Conservation (phyloP, 1,139 yeast genomes). For the Tardiomyces blankii region DNA sequence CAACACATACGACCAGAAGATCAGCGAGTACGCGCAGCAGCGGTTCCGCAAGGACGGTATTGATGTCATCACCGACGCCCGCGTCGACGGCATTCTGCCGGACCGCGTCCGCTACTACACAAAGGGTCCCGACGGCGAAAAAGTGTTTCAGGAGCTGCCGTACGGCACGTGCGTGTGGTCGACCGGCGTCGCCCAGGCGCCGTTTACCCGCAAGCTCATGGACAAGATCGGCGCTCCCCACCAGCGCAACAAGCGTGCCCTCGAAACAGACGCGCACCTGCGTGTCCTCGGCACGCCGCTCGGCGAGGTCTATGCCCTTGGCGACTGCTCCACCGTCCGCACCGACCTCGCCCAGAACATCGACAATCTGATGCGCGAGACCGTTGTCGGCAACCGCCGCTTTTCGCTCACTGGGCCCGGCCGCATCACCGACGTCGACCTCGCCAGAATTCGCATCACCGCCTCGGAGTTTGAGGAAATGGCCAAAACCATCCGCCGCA, state of each 20-base stretch:
- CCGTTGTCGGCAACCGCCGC: constrained; percentile 12
- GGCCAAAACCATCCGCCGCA: constrained; percentile 32
- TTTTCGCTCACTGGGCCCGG: constrained; percentile 11
- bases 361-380: constrained; percentile 25
- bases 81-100: constrained; percentile 43
- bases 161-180: constrained; percentile 59
- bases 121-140: constrained; percentile 26
- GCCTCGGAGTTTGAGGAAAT: constrained; percentile 37
- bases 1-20: constrained; percentile 51
- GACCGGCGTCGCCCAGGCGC: constrained; percentile 54
- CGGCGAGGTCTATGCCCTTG: constrained; percentile 57
- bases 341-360: constrained; percentile 46
- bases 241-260: constrained; percentile 48
- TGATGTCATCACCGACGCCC: constrained; percentile 47
- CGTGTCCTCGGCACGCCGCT: constrained; percentile 50
- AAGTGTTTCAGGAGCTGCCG: constrained; percentile 38
- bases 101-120: constrained; percentile 42
- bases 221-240: constrained; percentile 29
- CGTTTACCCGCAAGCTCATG: constrained; percentile 41
- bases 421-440: constrained; percentile 9
- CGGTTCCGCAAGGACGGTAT: constrained; percentile 48
- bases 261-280: constrained; percentile 56
- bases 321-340: constrained; percentile 54
- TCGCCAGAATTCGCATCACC: constrained; percentile 29
- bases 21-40: constrained; percentile 49